Base-by-base conservation (phyloP, 805 yeast genomes). In the Ogataea sp. region DNA sequence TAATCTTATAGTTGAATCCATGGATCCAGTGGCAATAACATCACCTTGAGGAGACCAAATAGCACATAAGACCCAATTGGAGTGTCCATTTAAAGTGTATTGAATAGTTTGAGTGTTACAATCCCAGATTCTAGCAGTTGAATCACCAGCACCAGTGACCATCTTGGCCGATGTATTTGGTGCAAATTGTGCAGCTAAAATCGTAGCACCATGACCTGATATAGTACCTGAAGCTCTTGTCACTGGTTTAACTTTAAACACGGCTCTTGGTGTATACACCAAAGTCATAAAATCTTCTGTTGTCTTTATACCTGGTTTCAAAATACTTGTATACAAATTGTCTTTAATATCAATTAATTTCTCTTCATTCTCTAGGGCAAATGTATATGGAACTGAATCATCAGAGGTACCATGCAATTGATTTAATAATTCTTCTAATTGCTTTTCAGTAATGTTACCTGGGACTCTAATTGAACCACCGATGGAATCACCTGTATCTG, bases 131-230 rank as follows among this genome's bases (percentile, higher is more conserved):
- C 97, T 71, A 2, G 97, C 97, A 8, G 97, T 89, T 28, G 82
- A 76, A 61, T 93, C 98, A 34, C 98, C 98, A 6, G 96, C 86
- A 28, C 98, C 98, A 0, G 97, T 83, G 31, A 85, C 93, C 82
- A 89, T 78, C 49, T 85, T 69, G 2, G 89, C 71, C 15, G 90
- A 76, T 15, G 89, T 80, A 52, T 83, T 72, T 24, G 98, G 98
- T 2, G 98, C 94, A 70, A 93, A 93, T 45, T 84, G 89, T 32
- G 93, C 83, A 43, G 96, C 85, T 47, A 93, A 66, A 44, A 93
- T 86, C 0, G 97, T 93, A 2, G 95, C 77, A 1, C 96, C 96
- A 57, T 93, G 98, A 6, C 98, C 98, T 2, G 95, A 76, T 39
- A 93, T 90, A 0, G 97, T 88, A 10, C 95, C 89, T 4, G 88